Evolutionary conservation across 345 rosid species (phyloP).

Genomic region (Populus euphratica): DNA sequence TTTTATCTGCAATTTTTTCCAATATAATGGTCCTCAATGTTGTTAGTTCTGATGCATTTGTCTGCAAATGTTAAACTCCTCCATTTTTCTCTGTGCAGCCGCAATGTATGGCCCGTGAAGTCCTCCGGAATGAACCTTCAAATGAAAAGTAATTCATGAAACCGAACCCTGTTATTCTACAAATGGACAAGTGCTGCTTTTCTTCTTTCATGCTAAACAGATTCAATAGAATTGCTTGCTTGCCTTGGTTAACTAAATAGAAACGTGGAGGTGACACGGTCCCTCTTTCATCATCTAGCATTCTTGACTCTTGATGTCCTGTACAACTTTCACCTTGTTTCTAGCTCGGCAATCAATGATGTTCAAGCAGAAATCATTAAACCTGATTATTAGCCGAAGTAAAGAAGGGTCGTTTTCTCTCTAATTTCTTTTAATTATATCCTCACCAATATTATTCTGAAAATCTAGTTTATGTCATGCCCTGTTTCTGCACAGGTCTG

Average conservation of each 20-base stretch:
- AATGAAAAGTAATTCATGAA: slow-evolving; percentile 61
- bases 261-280: background rate
- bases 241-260: background rate
- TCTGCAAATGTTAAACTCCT: background rate
- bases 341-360: background rate
- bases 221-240: background rate
- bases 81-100: slow-evolving; percentile 50
- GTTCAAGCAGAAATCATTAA: background rate
- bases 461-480: background rate
- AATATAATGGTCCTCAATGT: background rate
- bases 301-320: background rate
- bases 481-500: slow-evolving; percentile 51
- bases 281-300: background rate
- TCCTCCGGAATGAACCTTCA: slow-evolving; percentile 79
- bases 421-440: background rate
- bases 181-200: background rate
- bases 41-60: background rate
- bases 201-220: background rate
- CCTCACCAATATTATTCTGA: background rate
- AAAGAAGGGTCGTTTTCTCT: background rate
- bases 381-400: background rate
- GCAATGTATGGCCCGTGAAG: slow-evolving; percentile 99
- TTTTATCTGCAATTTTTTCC: background rate
- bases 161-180: background rate
- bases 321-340: background rate